phyloP scores from a whole-genome alignment of 2,329 filamentous ascomycete genomes.

The Trichophyton benhamiae region DNA sequence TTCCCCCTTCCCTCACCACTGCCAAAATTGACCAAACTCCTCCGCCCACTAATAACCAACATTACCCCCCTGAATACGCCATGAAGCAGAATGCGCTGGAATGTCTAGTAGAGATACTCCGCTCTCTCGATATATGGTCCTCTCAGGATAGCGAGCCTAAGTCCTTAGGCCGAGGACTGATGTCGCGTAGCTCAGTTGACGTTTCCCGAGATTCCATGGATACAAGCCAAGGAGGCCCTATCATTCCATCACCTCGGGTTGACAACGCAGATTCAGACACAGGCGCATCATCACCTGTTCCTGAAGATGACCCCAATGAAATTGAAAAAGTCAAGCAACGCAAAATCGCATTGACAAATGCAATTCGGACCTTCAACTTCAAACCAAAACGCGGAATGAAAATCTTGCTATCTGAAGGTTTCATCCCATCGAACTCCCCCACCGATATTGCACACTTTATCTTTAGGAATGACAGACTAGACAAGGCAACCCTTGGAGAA shows the following conservation, averaged over 20 bases:
- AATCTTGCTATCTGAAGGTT: conserved; percentile 66
- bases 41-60: conserved; percentile 37
- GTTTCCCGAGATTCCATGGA: conserved; percentile 66
- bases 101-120: conserved; percentile 73
- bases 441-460: conserved; percentile 78
- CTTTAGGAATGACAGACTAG: conserved; percentile 65
- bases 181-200: conserved; percentile 41
- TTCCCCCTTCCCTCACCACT: conserved; percentile 77
- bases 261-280: conserved; percentile 43
- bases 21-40: conserved; percentile 52
- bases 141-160: conserved; percentile 49
- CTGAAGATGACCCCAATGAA: conserved; percentile 83
- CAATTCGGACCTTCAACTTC: conserved; percentile 87
- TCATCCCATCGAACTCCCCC: conserved; percentile 67
- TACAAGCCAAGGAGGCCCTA: conserved; percentile 36
- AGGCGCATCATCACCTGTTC: conserved; percentile 51
- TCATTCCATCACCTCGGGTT: conserved; percentile 46
- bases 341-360: conserved; percentile 84
- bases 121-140: conserved; percentile 89
- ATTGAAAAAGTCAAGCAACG: conserved; percentile 89
- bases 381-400: conserved; percentile 94
- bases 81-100: conserved; percentile 85
- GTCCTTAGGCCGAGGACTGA: conserved; percentile 4
- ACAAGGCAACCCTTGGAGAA: conserved; percentile 88
- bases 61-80: conserved; percentile 76